Evolutionary conservation across 495 filamentous ascomycete genomes (phyloP).

Genomic region (Sabuloglossum arenarium): DNA sequence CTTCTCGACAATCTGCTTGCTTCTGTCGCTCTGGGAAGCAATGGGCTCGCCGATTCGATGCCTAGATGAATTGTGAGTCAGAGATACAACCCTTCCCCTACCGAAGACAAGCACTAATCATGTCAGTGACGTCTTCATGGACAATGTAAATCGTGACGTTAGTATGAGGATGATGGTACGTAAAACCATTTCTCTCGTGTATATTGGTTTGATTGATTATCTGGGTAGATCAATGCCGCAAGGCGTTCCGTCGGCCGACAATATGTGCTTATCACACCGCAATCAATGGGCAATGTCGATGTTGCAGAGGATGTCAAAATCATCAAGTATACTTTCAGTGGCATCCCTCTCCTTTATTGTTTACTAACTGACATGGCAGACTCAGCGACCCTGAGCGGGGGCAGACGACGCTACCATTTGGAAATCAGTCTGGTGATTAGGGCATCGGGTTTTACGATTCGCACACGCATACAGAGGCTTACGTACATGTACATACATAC

Average conservation of each 20-base stretch:
- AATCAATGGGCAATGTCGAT: conserved; percentile 54
- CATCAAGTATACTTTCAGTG: conserved; percentile 39
- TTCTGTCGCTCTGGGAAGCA: conserved; percentile 88
- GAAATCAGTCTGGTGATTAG: background rate
- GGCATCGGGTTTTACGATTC: no score
- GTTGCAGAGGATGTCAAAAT: conserved; percentile 59
- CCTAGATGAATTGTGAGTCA: conserved; percentile 73
- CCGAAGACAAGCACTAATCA: background rate
- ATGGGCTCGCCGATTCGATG: conserved; percentile 92
- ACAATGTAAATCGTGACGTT: conserved; percentile 81
- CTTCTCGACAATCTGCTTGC: conserved; percentile 85
- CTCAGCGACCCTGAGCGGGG: conserved; percentile 23
- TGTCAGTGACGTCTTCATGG: conserved; percentile 87
- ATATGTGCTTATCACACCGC: conserved; percentile 92
- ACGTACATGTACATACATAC: no score
- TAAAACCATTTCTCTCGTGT: background rate
- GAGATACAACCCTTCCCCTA: background rate
- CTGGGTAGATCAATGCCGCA: conserved; percentile 56
- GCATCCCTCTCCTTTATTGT: background rate
- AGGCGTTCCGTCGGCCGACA: conserved; percentile 71
- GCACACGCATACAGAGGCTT: no score
- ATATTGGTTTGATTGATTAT: background rate
- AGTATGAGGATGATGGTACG: conserved; percentile 88
- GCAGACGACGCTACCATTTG: conserved; percentile 18
- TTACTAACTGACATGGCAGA: conserved; percentile 5